These are phyloP conservation scores for Mycena floridula DNA, from an alignment of 768 basidiomycete genomes.

Conservation along the genomic window DNA sequence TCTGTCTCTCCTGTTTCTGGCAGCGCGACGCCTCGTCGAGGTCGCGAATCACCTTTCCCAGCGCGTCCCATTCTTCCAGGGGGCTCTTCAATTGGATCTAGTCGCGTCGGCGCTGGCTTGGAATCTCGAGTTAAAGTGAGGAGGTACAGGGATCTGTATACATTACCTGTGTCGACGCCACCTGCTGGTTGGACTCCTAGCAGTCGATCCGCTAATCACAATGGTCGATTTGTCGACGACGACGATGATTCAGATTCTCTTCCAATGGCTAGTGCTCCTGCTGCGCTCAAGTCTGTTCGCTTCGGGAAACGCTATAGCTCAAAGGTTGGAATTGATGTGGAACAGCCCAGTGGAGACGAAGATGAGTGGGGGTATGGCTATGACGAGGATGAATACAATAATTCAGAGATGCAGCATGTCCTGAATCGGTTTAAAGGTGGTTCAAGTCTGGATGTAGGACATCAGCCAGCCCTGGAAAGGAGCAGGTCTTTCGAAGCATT, in stretches of 20 bases:
- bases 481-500: slow-evolving; percentile 21
- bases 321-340: slow-evolving; percentile 7
- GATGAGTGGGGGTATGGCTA: slow-evolving; percentile 17
- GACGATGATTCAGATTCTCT: not conserved
- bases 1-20: slow-evolving; percentile 2
- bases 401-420: slow-evolving; percentile 30
- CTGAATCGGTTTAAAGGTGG: slow-evolving; percentile 32
- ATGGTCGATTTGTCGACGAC: not conserved
- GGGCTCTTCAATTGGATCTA: slow-evolving; percentile 10
- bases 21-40: slow-evolving; percentile 24
- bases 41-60: slow-evolving; percentile 48
- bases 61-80: slow-evolving; percentile 28
- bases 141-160: slow-evolving; percentile 26
- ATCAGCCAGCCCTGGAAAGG: slow-evolving; percentile 20
- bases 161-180: slow-evolving; percentile 15
- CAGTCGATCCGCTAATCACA: not conserved
- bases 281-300: not conserved
- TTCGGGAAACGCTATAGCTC: slow-evolving; percentile 6
- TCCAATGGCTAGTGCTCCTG: not conserved
- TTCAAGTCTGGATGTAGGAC: slow-evolving; percentile 5
- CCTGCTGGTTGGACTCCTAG: slow-evolving; percentile 1
- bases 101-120: slow-evolving; percentile 15
- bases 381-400: slow-evolving; percentile 17
- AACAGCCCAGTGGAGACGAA: slow-evolving; percentile 14
- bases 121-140: slow-evolving; percentile 21